Evolutionary conservation across 2,329 filamentous ascomycete genomes (phyloP).

Genomic region (Scleromitrula shiraiana): DNA sequence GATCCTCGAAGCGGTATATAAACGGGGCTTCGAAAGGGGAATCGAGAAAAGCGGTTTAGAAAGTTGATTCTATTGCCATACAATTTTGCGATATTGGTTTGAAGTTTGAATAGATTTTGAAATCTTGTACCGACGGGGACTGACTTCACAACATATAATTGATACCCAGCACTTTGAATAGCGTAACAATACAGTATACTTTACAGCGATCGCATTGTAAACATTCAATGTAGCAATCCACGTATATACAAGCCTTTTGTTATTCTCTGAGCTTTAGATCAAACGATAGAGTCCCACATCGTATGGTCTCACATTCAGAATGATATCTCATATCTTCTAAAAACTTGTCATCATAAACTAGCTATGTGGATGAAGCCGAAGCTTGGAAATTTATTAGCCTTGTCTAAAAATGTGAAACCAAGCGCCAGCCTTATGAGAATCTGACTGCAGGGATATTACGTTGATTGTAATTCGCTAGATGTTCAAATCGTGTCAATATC

Average conservation of each 20-base stretch:
- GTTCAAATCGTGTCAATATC: conserved; percentile 8
- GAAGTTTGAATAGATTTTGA: not conserved
- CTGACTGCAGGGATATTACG: not conserved
- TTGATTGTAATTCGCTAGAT: not conserved
- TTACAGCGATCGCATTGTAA: not conserved
- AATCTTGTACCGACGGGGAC: not conserved
- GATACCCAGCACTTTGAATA: conserved; percentile 8
- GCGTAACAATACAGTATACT: not conserved
- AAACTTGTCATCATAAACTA: too few relatives aligned
- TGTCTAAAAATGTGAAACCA: conserved; percentile 1
- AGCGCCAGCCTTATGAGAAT: conserved; percentile 1
- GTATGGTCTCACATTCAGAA: too few relatives aligned
- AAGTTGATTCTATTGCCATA: not conserved
- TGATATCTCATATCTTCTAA: too few relatives aligned
- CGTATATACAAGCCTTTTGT: too few relatives aligned
- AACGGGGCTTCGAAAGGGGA: conserved; percentile 16
- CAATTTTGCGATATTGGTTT: too few relatives aligned
- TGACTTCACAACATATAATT: not conserved
- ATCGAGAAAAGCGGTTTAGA: conserved; percentile 21
- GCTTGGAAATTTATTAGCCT: too few relatives aligned
- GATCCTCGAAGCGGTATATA: conserved; percentile 7
- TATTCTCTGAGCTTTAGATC: too few relatives aligned
- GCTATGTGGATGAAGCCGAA: too few relatives aligned
- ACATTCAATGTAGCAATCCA: not conserved
- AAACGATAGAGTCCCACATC: too few relatives aligned